phyloP scores from a whole-genome alignment of 257 asterid species.

The Solanum dulcamara region DNA sequence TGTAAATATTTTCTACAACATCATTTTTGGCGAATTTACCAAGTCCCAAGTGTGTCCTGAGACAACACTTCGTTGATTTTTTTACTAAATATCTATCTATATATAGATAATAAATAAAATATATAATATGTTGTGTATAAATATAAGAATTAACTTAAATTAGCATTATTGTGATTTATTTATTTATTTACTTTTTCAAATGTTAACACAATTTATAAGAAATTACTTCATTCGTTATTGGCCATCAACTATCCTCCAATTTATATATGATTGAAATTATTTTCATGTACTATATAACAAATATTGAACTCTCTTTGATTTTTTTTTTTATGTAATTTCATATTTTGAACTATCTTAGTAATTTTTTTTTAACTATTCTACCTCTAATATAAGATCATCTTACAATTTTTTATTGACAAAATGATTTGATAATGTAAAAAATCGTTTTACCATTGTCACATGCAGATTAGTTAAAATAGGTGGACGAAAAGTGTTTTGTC shows the following conservation, averaged over 20 bases:
- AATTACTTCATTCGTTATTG: background rate
- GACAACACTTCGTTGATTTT: background rate
- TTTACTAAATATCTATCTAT: background rate
- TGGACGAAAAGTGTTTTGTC: background rate
- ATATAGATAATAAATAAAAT: background rate
- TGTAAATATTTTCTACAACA: background rate
- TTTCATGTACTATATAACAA: no score
- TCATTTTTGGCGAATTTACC: background rate
- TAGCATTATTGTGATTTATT: background rate
- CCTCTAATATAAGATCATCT: background rate
- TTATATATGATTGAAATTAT: background rate
- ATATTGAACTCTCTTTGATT: background rate
- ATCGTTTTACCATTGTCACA: background rate
- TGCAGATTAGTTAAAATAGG: background rate
- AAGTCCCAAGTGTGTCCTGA: background rate
- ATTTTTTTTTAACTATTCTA: no score
- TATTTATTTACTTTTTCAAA: background rate
- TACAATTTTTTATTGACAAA: background rate
- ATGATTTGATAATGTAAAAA: background rate
- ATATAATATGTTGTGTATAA: background rate
- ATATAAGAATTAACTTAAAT: background rate
- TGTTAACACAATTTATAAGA: background rate
- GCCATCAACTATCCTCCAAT: background rate
- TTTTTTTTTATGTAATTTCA: no score
- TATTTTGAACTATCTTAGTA: no score